Conservation (phyloP, 306 rosid genomes). For the Vigna trinervia region DNA sequence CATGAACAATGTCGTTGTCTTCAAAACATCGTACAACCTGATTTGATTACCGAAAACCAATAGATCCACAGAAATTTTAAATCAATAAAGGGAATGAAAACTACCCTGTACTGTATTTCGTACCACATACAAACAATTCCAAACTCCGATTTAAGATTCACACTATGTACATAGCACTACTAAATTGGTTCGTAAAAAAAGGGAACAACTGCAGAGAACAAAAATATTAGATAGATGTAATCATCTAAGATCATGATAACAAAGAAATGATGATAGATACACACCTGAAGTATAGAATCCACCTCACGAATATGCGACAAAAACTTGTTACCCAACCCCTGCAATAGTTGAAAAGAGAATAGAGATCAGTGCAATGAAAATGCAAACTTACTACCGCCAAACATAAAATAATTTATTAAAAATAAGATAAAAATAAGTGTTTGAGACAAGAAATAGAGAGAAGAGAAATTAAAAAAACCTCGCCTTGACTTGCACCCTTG, state of each 20-base stretch:
- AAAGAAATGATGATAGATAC: constrained; percentile 33
- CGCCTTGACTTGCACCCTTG: constrained; percentile 98
- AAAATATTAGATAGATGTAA: neutral
- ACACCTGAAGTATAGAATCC: constrained; percentile 96
- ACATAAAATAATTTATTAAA: neutral
- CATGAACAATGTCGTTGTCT: constrained; percentile 93
- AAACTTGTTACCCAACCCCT: constrained; percentile 95
- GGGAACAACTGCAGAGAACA: constrained; percentile 7
- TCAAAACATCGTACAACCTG: constrained; percentile 97
- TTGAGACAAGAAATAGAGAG: constrained; percentile 33
- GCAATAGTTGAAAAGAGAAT: constrained; percentile 49
- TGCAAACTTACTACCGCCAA: constrained; percentile 9
- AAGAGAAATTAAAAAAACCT: constrained; percentile 58
- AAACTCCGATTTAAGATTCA: constrained; percentile 2
- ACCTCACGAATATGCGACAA: constrained; percentile 95
- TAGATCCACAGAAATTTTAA: constrained; percentile 36
- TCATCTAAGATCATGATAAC: constrained; percentile 13
- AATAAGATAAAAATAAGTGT: neutral
- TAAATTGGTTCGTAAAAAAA: constrained; percentile 1
- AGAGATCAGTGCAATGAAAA: constrained; percentile 34
- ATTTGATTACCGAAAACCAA: constrained; percentile 32
- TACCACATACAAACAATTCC: neutral
- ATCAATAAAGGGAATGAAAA: constrained; percentile 11
- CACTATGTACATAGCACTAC: constrained; percentile 20
- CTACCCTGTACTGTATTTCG: neutral